Conservation (phyloP, 129 eudicot species). For the Calendula officinalis region DNA sequence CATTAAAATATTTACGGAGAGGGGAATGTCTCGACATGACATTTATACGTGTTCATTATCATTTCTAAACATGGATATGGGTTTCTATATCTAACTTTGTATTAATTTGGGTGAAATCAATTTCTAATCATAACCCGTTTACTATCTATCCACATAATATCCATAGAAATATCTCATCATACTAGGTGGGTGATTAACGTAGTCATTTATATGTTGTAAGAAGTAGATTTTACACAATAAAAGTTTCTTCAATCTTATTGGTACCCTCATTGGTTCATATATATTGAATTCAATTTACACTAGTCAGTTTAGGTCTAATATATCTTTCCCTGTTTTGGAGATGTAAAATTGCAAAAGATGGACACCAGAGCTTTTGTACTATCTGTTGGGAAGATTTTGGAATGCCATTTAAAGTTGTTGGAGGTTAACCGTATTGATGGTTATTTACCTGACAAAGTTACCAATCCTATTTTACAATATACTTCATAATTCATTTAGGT, state of each 20-base stretch:
- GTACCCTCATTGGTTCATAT: slow-evolving; percentile 92
- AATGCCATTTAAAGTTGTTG: slow-evolving; percentile 76
- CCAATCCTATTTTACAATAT: slow-evolving; percentile 81
- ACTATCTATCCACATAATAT: no score
- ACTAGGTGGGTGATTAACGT: no score
- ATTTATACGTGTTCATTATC: slow-evolving; percentile 71
- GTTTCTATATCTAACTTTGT: no score
- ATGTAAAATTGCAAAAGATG: slow-evolving; percentile 75
- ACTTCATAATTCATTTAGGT: no score
- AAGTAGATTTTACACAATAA: no score
- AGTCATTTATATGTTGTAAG: slow-evolving; percentile 77
- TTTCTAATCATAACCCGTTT: slow-evolving; percentile 72
- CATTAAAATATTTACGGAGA: slow-evolving; percentile 50
- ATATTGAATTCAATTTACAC: slow-evolving; percentile 76
- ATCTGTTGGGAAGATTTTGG: slow-evolving; percentile 78
- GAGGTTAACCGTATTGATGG: slow-evolving; percentile 73
- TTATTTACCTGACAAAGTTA: slow-evolving; percentile 84
- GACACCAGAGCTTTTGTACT: slow-evolving; percentile 80
- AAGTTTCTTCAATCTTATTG: no score
- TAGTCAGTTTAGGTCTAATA: slow-evolving; percentile 34
- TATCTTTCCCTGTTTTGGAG: slow-evolving; percentile 62
- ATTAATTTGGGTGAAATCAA: no score
- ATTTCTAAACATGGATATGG: slow-evolving; percentile 89
- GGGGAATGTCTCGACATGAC: slow-evolving; percentile 94
- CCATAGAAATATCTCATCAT: no score